Evolutionary conservation across 257 asterid species (phyloP), one percentile per base, ranked within the genome.

Genomic region (Solanum infundibuliforme): DNA sequence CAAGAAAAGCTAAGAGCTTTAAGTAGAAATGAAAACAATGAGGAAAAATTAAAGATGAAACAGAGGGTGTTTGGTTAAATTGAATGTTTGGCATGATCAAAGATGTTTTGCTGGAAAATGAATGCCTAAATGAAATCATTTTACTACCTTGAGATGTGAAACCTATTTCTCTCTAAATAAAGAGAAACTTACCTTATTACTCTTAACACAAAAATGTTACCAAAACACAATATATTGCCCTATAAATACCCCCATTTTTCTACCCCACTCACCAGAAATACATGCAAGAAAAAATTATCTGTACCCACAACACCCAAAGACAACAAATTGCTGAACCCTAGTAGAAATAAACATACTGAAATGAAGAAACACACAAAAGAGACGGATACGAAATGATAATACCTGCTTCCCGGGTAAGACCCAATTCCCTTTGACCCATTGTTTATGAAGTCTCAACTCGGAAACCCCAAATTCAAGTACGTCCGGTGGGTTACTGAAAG

Each of bases 391-490:
- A 75, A 75, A 75, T 76, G 35, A 13, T 73, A 68, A 27, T 88
- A 96, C 99, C 97, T 90, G 91, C 72, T 88, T 91, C 66, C 43
- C 89, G 72, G 94, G 93, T 27, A 91, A 92, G 79, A 93, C 86
- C 98, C 98, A 96, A 21, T 25, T 60, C 52, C 94, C 91, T 68
- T 91, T 55, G 88, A 90, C 93, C 98, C 99, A 96, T 88, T 92
- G 91, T 74, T 87, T 93, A 89, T 93, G 98, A 75, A 89, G 87
- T 90, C 99, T 92, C 89, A 96, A 87, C 1, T 93, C 94, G n/a
- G 89, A 77, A 8, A 88, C 43, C 34, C 90, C 90, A 87, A 94
- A 93, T 81, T 91, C 94, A 60, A 90, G 92, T 85, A 91, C 94
- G 89, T 93, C 95, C 0, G 94, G 93, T 3, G 98, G 98, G 77